phyloP scores from a whole-genome alignment of 2,329 filamentous ascomycete genomes.

The Fusarium stilboides region DNA sequence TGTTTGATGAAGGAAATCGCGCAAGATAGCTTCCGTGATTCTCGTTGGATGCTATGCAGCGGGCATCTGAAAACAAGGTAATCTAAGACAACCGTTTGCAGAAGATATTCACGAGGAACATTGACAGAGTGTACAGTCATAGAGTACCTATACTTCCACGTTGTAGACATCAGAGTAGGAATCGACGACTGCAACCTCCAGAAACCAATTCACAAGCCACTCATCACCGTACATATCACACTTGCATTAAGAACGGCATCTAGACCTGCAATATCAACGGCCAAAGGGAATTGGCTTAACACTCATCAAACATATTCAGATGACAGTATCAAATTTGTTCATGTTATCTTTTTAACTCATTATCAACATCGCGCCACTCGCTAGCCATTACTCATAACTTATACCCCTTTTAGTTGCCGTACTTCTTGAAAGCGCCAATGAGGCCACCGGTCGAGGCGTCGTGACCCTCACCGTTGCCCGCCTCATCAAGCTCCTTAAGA shows the following conservation, averaged over 20 bases:
- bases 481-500: slow-evolving; percentile 84
- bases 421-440: slow-evolving; percentile 93
- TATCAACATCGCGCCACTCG: slow-evolving; percentile 33
- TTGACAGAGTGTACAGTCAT: not conserved
- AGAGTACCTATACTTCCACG: too few relatives aligned
- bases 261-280: not conserved
- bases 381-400: slow-evolving; percentile 23
- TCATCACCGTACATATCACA: not conserved
- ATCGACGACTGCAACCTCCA: not conserved
- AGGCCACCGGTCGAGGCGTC: slow-evolving; percentile 91
- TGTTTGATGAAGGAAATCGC: slow-evolving; percentile 27
- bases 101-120: not conserved
- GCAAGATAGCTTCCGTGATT: slow-evolving; percentile 10
- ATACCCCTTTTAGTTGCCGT: slow-evolving; percentile 61
- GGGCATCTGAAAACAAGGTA: slow-evolving; percentile 6
- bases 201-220: not conserved
- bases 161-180: too few relatives aligned
- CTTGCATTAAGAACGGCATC: not conserved
- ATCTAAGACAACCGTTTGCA: not conserved
- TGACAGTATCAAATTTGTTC: slow-evolving; percentile 30
- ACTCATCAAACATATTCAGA: not conserved
- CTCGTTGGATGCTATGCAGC: not conserved
- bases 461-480: slow-evolving; percentile 80
- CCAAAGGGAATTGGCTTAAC: not conserved
- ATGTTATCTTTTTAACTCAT: slow-evolving; percentile 43